Evolutionary conservation across 495 filamentous ascomycete species (phyloP).

Genomic region (Trichocladium uniseriatum): DNA sequence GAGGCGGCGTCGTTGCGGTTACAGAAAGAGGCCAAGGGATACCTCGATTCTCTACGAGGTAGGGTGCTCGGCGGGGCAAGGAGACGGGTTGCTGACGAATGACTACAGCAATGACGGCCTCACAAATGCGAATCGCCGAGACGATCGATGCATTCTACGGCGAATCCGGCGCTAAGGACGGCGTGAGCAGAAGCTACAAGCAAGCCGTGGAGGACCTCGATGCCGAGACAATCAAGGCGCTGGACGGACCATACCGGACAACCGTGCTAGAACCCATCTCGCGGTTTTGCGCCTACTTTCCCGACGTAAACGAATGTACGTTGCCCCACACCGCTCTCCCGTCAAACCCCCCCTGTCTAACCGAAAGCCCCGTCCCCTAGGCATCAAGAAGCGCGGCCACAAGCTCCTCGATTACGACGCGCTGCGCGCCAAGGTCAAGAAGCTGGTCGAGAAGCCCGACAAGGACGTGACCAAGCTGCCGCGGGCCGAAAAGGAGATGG

Average conservation of each 20-base stretch:
- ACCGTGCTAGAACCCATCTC: slow-evolving; percentile 93
- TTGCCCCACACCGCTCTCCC: background rate
- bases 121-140: slow-evolving; percentile 98
- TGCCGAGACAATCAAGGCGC: slow-evolving; percentile 93
- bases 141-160: slow-evolving; percentile 99
- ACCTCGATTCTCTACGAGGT: slow-evolving; percentile 91
- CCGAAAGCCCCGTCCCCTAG: slow-evolving; percentile 25
- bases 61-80: background rate
- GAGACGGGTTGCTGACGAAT: background rate
- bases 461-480: slow-evolving; percentile 95
- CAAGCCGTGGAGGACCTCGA: slow-evolving; percentile 96
- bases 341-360: background rate
- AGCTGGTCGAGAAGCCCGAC: slow-evolving; percentile 93
- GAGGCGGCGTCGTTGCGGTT: slow-evolving; percentile 83
- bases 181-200: slow-evolving; percentile 92
- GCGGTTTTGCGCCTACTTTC: slow-evolving; percentile 96
- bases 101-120: slow-evolving; percentile 83
- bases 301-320: slow-evolving; percentile 94
- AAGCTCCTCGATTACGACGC: slow-evolving; percentile 97
- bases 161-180: slow-evolving; percentile 86
- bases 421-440: slow-evolving; percentile 91
- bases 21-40: slow-evolving; percentile 96
- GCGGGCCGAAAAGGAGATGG: slow-evolving; percentile 84
- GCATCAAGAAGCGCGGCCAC: slow-evolving; percentile 96
- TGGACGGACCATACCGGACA: slow-evolving; percentile 92